phyloP scores from a whole-genome alignment of 495 filamentous ascomycete species.

The Acidomyces sp. region DNA sequence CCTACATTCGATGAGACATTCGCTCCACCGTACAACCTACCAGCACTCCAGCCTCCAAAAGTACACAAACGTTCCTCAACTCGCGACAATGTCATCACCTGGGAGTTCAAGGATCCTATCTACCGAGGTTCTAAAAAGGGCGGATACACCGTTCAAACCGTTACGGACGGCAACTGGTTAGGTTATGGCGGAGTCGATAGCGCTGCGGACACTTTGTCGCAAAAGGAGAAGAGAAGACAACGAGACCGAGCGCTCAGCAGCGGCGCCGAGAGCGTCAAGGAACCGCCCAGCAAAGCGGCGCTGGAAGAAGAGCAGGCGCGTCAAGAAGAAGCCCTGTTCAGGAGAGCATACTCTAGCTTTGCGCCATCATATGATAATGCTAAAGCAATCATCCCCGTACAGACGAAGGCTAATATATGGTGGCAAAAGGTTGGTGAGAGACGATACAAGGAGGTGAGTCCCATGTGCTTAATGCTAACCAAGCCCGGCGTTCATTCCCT shows the following conservation, averaged over 20 bases:
- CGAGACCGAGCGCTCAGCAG: slow-evolving; percentile 58
- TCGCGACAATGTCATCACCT: slow-evolving; percentile 44
- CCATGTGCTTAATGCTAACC: no score
- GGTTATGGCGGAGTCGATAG: slow-evolving; percentile 42
- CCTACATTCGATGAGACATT: slow-evolving; percentile 72
- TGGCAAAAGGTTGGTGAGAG: slow-evolving; percentile 65
- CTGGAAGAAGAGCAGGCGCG: slow-evolving; percentile 37
- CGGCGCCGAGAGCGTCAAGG: slow-evolving; percentile 39
- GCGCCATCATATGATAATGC: slow-evolving; percentile 73
- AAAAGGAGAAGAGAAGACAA: slow-evolving; percentile 50
- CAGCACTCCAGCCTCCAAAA: slow-evolving; percentile 59
- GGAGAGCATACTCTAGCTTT: slow-evolving; percentile 77
- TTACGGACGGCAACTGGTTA: slow-evolving; percentile 54
- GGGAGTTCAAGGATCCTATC: slow-evolving; percentile 40
- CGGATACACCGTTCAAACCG: slow-evolving; percentile 39
- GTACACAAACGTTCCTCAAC: slow-evolving; percentile 47
- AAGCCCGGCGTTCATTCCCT: no score
- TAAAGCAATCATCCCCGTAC: slow-evolving; percentile 55
- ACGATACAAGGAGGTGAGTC: slow-evolving; percentile 39
- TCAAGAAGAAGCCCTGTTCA: slow-evolving; percentile 60
- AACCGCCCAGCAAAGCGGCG: slow-evolving; percentile 22
- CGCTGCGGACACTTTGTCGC: slow-evolving; percentile 43
- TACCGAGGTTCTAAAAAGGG: slow-evolving; percentile 38
- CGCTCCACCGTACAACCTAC: slow-evolving; percentile 51
- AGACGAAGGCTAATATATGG: slow-evolving; percentile 66